Base-by-base conservation (phyloP, 129 eudicot species). In the Flaveria sonorensis region DNA sequence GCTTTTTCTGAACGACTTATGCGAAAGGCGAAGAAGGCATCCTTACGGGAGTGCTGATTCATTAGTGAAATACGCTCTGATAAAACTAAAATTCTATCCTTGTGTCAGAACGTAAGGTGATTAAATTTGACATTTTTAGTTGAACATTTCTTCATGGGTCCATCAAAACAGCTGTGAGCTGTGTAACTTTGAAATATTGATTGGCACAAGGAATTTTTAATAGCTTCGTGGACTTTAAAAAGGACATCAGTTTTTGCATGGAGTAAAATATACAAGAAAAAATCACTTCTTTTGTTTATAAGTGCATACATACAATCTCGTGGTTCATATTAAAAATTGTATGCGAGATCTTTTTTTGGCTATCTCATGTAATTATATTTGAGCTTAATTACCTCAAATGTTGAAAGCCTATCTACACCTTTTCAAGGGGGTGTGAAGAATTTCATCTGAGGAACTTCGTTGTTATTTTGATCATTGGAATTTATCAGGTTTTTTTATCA, bases 181-280 rank as follows among this genome's bases (percentile, higher is more conserved):
- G 68, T 61, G 40, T 61, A 79, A 79, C 43, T 48, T 71, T 71
- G 77, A 71, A 36, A 12, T 73, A 30, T 61, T 56, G 10, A 61
- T 47, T 18, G 60, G 8, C 13, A 77, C 23, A 13, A 67, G 56
- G 65, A 68, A 16, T 51, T 57, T 77, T 28, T 77, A 16, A 8
- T 43, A 43, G 61, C 47, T 77, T 68, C 30, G 50, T 63, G 63
- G 79, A 75, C 72, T 63, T 75, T 62, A 62, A 48, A 75, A 75
- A 62, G 61, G 62, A 63, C 64, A 75, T 48, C 51, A 39, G 48
- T 47, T 66, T 66, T 75, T 75, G 20, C 51, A 75, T 20, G 47
- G 13, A 63, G 12, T 57, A 60, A 24, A 60, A 11, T 3, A 24
- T 24, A n/a, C 24, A 24, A 23, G 1, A 24, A 10, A 19, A 10